Evolutionary conservation across 805 yeast genomes (phyloP).

Genomic region (Candida ulmi): DNA sequence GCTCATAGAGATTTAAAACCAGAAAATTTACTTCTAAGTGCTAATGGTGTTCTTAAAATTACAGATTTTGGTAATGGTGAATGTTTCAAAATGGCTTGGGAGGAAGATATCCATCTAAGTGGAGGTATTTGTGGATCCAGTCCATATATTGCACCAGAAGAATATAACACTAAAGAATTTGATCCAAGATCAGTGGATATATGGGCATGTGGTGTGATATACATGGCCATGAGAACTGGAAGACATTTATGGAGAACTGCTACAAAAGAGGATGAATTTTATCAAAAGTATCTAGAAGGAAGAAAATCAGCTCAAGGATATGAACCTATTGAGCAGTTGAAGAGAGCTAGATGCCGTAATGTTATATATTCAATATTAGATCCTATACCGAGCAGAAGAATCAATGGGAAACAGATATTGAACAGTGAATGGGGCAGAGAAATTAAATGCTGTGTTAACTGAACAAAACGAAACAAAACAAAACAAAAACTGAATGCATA

Average conservation of each 20-base stretch:
- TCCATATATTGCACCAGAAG: slow-evolving; percentile 92
- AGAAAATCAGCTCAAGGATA: slow-evolving; percentile 82
- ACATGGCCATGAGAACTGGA: slow-evolving; percentile 93
- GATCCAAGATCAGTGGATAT: slow-evolving; percentile 82
- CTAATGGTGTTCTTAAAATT: slow-evolving; percentile 68
- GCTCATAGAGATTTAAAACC: slow-evolving; percentile 89
- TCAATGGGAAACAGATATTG: slow-evolving; percentile 81
- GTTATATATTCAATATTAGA: slow-evolving; percentile 91
- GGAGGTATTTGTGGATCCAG: slow-evolving; percentile 81
- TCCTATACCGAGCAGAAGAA: slow-evolving; percentile 83
- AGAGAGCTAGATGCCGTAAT: slow-evolving; percentile 85
- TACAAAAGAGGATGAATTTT: slow-evolving; percentile 74
- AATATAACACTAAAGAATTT: slow-evolving; percentile 55
- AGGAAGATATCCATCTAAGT: slow-evolving; percentile 58
- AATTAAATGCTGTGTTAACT: slow-evolving; percentile 35
- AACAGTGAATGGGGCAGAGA: slow-evolving; percentile 96
- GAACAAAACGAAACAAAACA: too few relatives aligned
- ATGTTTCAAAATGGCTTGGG: slow-evolving; percentile 85
- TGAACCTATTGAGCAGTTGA: slow-evolving; percentile 82
- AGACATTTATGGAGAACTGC: slow-evolving; percentile 90
- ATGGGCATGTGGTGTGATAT: slow-evolving; percentile 92
- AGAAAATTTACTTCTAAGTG: slow-evolving; percentile 72
- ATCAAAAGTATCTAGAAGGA: slow-evolving; percentile 63
- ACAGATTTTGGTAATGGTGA: slow-evolving; percentile 88
- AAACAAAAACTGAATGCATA: too few relatives aligned